Evolutionary conservation across 1,139 yeast species (phyloP).

Genomic region (Meyerozyma athensensis): DNA sequence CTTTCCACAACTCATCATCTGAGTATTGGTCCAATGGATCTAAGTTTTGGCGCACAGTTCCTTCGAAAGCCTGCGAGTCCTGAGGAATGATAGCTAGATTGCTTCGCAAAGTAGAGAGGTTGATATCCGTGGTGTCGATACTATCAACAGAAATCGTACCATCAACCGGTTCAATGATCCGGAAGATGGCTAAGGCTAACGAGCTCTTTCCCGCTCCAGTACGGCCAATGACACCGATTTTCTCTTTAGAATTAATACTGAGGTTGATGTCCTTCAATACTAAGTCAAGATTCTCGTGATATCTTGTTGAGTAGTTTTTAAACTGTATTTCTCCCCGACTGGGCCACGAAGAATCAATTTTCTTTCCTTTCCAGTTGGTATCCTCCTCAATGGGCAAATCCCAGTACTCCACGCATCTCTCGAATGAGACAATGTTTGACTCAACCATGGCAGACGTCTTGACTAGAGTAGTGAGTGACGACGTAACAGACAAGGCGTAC

Average conservation of each 20-base stretch:
- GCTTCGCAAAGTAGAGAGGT: conserved; percentile 48
- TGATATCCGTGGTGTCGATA: conserved; percentile 41
- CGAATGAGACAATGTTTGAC: conserved; percentile 71
- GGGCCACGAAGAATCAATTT: conserved; percentile 49
- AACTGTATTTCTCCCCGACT: conserved; percentile 50
- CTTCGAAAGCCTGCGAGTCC: conserved; percentile 64
- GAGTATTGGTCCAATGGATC: conserved; percentile 52
- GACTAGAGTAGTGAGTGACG: conserved; percentile 56
- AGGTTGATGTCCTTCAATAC: conserved; percentile 53
- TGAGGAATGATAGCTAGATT: conserved; percentile 63
- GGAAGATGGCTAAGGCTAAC: conserved; percentile 64
- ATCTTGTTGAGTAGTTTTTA: conserved; percentile 58
- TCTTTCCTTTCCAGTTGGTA: conserved; percentile 18
- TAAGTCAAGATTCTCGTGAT: conserved; percentile 54
- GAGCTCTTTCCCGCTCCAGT: conserved; percentile 87
- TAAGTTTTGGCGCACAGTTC: conserved; percentile 54
- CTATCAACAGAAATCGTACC: conserved; percentile 54
- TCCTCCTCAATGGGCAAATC: conserved; percentile 57
- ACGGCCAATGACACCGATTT: conserved; percentile 78
- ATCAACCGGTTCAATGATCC: conserved; percentile 60
- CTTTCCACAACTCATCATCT: conserved; percentile 54
- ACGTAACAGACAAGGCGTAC: conserved; percentile 63
- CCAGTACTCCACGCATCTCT: conserved; percentile 69
- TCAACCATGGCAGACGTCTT: conserved; percentile 70
- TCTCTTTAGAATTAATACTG: conserved; percentile 54